Base-by-base conservation (phyloP, 2,329 filamentous ascomycete genomes). In the Stylonectria norvegica region DNA sequence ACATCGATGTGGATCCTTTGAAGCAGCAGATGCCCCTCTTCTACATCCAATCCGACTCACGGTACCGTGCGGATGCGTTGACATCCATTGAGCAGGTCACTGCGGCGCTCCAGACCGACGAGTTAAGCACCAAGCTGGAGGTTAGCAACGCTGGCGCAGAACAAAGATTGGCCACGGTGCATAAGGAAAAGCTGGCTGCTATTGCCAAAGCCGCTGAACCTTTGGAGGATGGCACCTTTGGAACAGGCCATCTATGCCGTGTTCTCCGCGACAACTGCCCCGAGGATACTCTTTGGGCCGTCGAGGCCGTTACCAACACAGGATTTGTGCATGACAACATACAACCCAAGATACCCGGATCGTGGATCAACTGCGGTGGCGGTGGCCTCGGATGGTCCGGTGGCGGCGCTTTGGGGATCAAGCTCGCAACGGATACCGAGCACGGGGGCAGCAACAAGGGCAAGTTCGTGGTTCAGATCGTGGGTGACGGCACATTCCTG, bases 311-410 rank as follows among this genome's bases (percentile, higher is more conserved):
- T 1, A 93, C 87, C 0, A 80, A 86, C 42, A 81, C 82, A 0
- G 63, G 62, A 0, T 75, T 81, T 19, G 80, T 89, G 1, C 73
- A 79, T 18, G 85, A 93, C 50, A 85, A 89, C 49, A 66, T 93
- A 6, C 80, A 81, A 53, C 75, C 80, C 3, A 81, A 74, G 0
- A 57, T 79, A 0, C 86, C 86, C 0, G 85, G 85, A 0, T 81
- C 79, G 0, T 89, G 83, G 83, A 79, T 91, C 55, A 90, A 89
- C 60, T 90, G 86, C 58, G 86, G 86, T 2, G 86, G 84, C 1
- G 86, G 85, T 11, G 87, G 87, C 2, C 78, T 91, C 0, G 86
- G 86, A 2, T 91, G 86, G 86, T 86, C 81, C 9, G 86, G 86
- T 11, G 86, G 87, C 11, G 86, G 70, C 37, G 83, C 84, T 0